These are phyloP conservation scores for Yamadazyma sp. DNA, from an alignment of 805 yeast genomes.

Conservation along the genomic window DNA sequence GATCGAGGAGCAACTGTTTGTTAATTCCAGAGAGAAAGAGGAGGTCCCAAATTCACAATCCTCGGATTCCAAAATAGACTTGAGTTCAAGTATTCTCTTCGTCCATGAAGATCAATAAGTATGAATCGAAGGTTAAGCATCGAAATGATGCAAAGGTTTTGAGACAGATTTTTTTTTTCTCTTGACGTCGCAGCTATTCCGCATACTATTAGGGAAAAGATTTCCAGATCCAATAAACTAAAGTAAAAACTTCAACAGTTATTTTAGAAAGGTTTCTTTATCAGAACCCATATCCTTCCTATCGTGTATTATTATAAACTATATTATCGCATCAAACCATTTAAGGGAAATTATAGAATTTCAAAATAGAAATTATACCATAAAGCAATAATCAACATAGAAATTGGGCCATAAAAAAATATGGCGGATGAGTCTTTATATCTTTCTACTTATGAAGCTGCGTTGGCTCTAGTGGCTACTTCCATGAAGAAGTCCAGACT, in stretches of 20 bases:
- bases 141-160: too few species aligned
- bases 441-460: conserved; percentile 76
- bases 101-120: conserved; percentile 6
- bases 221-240: too few species aligned
- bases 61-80: conserved; percentile 1
- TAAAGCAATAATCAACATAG: neutral
- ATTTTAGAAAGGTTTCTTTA: too few species aligned
- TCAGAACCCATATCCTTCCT: too few species aligned
- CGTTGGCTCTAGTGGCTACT: conserved; percentile 80
- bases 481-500: conserved; percentile 79
- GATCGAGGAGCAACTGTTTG: too few species aligned
- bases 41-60: conserved; percentile 3
- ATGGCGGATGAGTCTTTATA: conserved; percentile 30
- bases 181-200: too few species aligned
- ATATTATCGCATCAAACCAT: too few species aligned
- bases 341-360: too few species aligned
- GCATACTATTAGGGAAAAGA: too few species aligned
- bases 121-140: neutral
- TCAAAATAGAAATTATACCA: neutral
- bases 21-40: neutral
- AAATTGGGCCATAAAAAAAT: neutral
- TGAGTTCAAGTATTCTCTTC: conserved; percentile 4
- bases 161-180: too few species aligned
- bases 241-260: conserved; percentile 8
- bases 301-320: too few species aligned